A percentile compares a stretch with the other conserved stretches of the same genome.
phyloP scores from a whole-genome alignment of 2,329 filamentous ascomycete species.

The Botrytis squamosa region DNA sequence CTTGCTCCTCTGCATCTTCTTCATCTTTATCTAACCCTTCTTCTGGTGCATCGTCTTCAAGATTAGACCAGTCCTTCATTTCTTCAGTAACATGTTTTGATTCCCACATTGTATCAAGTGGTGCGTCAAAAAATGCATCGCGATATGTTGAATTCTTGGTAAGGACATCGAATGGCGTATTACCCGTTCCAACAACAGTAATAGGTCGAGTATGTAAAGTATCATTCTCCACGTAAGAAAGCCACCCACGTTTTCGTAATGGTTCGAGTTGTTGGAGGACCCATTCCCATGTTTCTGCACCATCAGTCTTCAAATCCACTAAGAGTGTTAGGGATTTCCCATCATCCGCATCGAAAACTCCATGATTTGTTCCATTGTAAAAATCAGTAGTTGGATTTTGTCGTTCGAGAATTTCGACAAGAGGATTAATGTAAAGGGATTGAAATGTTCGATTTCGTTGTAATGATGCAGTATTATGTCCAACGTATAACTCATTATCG shows the following conservation, averaged over 20 bases:
- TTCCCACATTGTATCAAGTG: conserved; percentile 49
- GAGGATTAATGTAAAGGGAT: conserved; percentile 63
- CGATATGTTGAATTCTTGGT: conserved; percentile 53
- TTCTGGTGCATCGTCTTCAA: conserved; percentile 20
- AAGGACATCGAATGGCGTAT: conserved; percentile 57
- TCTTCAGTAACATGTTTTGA: conserved; percentile 23
- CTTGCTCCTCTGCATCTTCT: conserved; percentile 27
- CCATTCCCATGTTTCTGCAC: conserved; percentile 50
- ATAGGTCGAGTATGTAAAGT: conserved; percentile 55
- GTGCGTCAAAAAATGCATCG: conserved; percentile 67
- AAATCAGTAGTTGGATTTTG: conserved; percentile 52
- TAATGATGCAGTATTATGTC: conserved; percentile 58
- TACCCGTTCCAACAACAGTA: conserved; percentile 68
- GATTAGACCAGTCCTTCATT: conserved; percentile 18
- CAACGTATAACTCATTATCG: conserved; percentile 58
- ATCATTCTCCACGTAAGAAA: conserved; percentile 53
- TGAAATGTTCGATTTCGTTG: conserved; percentile 56
- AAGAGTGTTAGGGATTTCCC: conserved; percentile 59
- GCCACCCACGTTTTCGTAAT: conserved; percentile 57
- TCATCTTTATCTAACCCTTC: conserved; percentile 28
- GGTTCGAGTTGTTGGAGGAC: conserved; percentile 57
- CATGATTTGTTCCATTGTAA: conserved; percentile 47
- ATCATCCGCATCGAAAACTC: conserved; percentile 56
- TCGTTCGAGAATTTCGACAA: conserved; percentile 56
- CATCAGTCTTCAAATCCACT: conserved; percentile 66